phyloP scores from a whole-genome alignment of 768 basidiomycete genomes.

The Galerina marginata region DNA sequence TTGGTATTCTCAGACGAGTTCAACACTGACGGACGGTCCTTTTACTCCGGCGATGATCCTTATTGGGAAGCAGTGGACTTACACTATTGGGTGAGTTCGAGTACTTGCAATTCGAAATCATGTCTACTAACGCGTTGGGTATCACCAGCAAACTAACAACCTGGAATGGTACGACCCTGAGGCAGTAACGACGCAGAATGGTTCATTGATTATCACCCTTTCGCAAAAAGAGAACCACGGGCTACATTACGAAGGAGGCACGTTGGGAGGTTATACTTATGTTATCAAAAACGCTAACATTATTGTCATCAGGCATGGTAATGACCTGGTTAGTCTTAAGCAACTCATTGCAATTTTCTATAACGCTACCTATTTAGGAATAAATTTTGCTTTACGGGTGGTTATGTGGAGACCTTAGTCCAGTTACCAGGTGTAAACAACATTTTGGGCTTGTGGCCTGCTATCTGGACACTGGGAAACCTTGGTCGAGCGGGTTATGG shows the following conservation, averaged over 20 bases:
- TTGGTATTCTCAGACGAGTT: constrained; percentile 86
- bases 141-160: constrained; percentile 55
- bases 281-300: constrained; percentile 14
- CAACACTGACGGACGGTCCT: constrained; percentile 70
- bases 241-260: constrained; percentile 72
- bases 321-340: constrained; percentile 44
- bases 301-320: constrained; percentile 44
- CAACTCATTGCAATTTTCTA: constrained; percentile 3
- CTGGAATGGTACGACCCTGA: constrained; percentile 90
- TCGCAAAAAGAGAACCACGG: constrained; percentile 66
- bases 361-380: constrained; percentile 52
- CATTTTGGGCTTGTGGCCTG: constrained; percentile 77
- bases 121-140: not conserved
- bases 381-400: constrained; percentile 90
- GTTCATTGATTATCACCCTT: constrained; percentile 77
- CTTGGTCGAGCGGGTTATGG: constrained; percentile 84
- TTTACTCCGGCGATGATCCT: constrained; percentile 85
- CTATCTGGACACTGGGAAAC: constrained; percentile 78
- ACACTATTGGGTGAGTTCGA: constrained; percentile 68
- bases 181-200: constrained; percentile 75
- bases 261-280: constrained; percentile 31
- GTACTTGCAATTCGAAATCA: not conserved
- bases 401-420: constrained; percentile 70
- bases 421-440: constrained; percentile 70
- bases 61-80: constrained; percentile 84